These are phyloP conservation scores for Xerocomellus amylosporus DNA, from an alignment of 768 basidiomycete species.

Conservation along the genomic window DNA sequence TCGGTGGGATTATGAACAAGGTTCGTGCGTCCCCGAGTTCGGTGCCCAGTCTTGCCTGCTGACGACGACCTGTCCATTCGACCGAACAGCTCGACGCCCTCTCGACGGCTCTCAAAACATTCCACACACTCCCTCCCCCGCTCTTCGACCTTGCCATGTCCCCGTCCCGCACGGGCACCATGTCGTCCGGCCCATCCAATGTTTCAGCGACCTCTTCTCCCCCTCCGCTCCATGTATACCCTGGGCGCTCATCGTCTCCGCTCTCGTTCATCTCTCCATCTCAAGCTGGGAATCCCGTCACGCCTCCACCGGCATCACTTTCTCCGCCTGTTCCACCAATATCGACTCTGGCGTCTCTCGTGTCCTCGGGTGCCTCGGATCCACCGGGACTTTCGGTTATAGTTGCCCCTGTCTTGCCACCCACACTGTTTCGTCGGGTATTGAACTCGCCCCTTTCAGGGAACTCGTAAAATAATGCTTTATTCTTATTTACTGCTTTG, in stretches of 20 bases:
- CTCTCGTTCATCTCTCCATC: slow-evolving; percentile 7
- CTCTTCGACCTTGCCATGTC: slow-evolving; percentile 33
- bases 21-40: slow-evolving; percentile 32
- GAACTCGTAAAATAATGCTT: background rate
- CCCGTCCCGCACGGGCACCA: slow-evolving; percentile 30
- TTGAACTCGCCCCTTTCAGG: too few relatives aligned
- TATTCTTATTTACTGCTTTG: background rate
- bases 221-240: slow-evolving; percentile 2
- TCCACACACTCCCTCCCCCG: slow-evolving; percentile 44
- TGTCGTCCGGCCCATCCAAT: slow-evolving; percentile 27
- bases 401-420: too few relatives aligned
- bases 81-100: slow-evolving; percentile 28
- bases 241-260: background rate
- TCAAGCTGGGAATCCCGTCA: background rate
- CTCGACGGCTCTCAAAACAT: slow-evolving; percentile 38
- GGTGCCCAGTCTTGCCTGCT: background rate
- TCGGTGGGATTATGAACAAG: slow-evolving; percentile 72
- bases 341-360: slow-evolving; percentile 17
- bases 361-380: background rate
- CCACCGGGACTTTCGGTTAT: background rate
- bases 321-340: slow-evolving; percentile 20
- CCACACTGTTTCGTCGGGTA: too few relatives aligned
- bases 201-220: slow-evolving; percentile 19
- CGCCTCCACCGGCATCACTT: background rate
- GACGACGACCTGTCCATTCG: background rate